Evolutionary conservation across 225 moss, liverwort and hornwort genomes (phyloP).

Genomic region (Bryoerythrophyllum caledonicum): DNA sequence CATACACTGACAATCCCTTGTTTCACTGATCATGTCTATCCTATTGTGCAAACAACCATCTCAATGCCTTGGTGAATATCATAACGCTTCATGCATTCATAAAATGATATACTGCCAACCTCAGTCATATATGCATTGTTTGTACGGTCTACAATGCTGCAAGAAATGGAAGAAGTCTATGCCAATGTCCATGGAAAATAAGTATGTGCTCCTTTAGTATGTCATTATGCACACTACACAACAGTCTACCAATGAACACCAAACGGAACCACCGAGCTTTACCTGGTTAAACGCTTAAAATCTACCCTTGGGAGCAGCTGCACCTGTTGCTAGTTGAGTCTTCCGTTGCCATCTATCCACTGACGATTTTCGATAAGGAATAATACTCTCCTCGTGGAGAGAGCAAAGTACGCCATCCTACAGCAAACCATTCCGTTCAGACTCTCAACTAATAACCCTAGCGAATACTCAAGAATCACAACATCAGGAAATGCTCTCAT

Average conservation of each 20-base stretch:
- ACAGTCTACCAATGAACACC: neutral
- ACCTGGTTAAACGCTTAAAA: slow-evolving; percentile 73
- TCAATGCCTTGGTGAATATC: too few relatives aligned
- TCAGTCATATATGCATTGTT: too few relatives aligned
- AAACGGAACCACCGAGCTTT: neutral
- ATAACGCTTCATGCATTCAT: too few relatives aligned
- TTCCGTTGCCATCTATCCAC: slow-evolving; percentile 77
- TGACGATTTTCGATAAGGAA: slow-evolving; percentile 58
- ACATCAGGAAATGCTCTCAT: neutral
- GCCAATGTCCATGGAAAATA: too few relatives aligned
- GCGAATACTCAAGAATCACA: neutral
- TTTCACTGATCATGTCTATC: too few relatives aligned
- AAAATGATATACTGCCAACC: too few relatives aligned
- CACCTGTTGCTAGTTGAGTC: slow-evolving; percentile 69
- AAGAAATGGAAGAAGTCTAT: too few relatives aligned
- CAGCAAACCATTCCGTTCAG: neutral
- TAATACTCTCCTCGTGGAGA: slow-evolving; percentile 51
- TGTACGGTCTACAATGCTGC: too few relatives aligned
- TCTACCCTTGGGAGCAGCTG: slow-evolving; percentile 60
- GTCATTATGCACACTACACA: slow-evolving; percentile 1
- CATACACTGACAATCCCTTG: too few relatives aligned
- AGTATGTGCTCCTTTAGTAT: too few relatives aligned
- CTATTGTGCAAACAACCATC: too few relatives aligned
- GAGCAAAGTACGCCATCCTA: slow-evolving; percentile 67
- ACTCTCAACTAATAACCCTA: too few relatives aligned